Base-by-base conservation (phyloP, 768 basidiomycete species). In the Lyophyllum decastes region DNA sequence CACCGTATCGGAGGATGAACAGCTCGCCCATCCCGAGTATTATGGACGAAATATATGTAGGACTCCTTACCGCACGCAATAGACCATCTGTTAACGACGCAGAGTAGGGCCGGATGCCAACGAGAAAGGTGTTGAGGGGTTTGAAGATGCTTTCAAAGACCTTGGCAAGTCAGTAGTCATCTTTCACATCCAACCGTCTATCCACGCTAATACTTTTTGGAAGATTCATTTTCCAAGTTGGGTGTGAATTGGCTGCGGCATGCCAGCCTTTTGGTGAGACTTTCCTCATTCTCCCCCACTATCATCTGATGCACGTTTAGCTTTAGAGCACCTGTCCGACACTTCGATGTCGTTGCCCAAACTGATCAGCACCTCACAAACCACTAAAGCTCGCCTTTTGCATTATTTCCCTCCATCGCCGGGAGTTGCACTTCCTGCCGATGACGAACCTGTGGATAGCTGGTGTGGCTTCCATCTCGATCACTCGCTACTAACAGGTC, bases 391-490 rank as follows among this genome's bases (percentile, higher is more conserved):
- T 2, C 84, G 97, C 30, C 82, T 99, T 12, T 78, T 99, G n/a
- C 96, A 99, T 68, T 99, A 99, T 72, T 99, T 95, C 66, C 91
- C 96, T 16, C 86, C 87, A 10, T 67, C 80, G 25, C 69, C 80
- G 1, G 79, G 73, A 46, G 64, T 61, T 19, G 61, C 69, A 19
- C 61, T 65, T 5, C 72, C 76, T 0, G 58, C 68, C 4, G 82
- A 87, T 34, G 83, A 88, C 60, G 88, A 87, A 48, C 77, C 86
- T 1, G 74, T 94, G 26, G 94, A 97, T 62, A 91, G 86, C 62
- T 95, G 93, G 85, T 98, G 96, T 74, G 96, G 96, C 17, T 94
- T 94, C 65, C 96, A 98, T 71, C 78, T 94, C 21, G 97, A 99
- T 68, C 94, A 98, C 66, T 89, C 89, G 8, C 71, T 94, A 38